Evolutionary conservation across 2,329 filamentous ascomycete genomes (phyloP).

Genomic region (Fusarium veterinarium): DNA sequence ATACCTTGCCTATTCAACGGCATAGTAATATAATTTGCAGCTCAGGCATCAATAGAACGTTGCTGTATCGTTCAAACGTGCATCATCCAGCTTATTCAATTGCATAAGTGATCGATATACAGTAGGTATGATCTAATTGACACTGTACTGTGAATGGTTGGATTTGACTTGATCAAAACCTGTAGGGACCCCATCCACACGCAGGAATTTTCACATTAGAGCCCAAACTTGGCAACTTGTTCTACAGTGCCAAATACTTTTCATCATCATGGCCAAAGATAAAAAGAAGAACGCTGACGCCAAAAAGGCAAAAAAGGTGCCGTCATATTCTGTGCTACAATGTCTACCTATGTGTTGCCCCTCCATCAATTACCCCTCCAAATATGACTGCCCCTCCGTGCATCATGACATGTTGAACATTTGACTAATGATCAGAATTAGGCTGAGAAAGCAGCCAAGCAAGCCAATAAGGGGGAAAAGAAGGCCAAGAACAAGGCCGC

Average conservation of each 20-base stretch:
- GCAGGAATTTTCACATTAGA: slow-evolving; percentile 37
- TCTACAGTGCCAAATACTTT: background rate
- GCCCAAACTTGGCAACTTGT: slow-evolving; percentile 14
- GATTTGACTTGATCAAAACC: slow-evolving; percentile 47
- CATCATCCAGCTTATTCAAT: background rate
- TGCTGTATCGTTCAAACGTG: background rate
- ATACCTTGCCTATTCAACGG: background rate
- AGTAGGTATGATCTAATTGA: background rate
- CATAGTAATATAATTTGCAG: background rate
- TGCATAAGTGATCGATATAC: background rate
- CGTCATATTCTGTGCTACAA: slow-evolving; percentile 21
- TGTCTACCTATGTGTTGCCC: slow-evolving; percentile 9
- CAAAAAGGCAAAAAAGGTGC: slow-evolving; percentile 64
- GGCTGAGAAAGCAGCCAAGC: slow-evolving; percentile 78
- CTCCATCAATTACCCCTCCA: slow-evolving; percentile 38
- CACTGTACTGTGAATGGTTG: slow-evolving; percentile 38
- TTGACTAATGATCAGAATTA: slow-evolving; percentile 42
- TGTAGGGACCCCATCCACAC: slow-evolving; percentile 40
- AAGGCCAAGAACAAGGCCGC: slow-evolving; percentile 78
- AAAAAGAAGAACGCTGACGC: slow-evolving; percentile 62
- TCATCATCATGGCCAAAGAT: slow-evolving; percentile 60
- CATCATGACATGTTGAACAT: slow-evolving; percentile 18
- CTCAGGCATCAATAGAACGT: background rate
- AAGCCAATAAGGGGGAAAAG: slow-evolving; percentile 90
- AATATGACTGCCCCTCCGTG: slow-evolving; percentile 27